phyloP scores from a whole-genome alignment of 148 eudicot genomes.

The Selenicereus undatus region DNA sequence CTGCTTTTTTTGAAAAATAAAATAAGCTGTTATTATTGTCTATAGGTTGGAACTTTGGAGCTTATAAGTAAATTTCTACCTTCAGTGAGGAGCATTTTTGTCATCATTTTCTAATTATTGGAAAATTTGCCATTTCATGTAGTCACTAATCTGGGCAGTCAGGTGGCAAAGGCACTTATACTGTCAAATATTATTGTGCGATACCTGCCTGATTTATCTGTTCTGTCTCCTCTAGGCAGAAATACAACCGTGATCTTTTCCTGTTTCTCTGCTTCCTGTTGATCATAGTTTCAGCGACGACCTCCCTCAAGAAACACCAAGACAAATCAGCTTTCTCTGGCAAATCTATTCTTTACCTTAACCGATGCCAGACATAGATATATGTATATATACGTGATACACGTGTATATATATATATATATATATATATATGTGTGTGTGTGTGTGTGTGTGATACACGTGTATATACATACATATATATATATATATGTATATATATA shows the following conservation, averaged over 20 bases:
- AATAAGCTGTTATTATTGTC: neutral
- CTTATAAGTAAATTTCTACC: neutral
- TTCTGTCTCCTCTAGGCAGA: slow-evolving; percentile 46
- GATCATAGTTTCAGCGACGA: slow-evolving; percentile 76
- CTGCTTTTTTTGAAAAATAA: too few relatives aligned
- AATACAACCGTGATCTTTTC: slow-evolving; percentile 88
- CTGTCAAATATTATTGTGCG: neutral
- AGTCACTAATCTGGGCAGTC: neutral
- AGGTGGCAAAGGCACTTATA: neutral
- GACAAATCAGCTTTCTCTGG: slow-evolving; percentile 91
- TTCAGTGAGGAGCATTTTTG: neutral
- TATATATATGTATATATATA: too few relatives aligned
- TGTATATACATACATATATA: too few relatives aligned
- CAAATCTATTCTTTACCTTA: slow-evolving; percentile 74
- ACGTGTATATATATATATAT: too few relatives aligned
- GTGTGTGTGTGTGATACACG: too few relatives aligned
- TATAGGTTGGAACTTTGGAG: neutral
- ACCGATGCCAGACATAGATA: slow-evolving; percentile 98
- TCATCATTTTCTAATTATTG: neutral
- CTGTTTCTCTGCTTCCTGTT: slow-evolving; percentile 70
- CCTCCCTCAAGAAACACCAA: slow-evolving; percentile 80
- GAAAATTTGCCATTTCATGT: neutral
- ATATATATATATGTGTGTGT: too few relatives aligned
- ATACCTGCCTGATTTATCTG: neutral
- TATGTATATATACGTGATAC: too few relatives aligned